phyloP scores from a whole-genome alignment of 331 rosid species.

The Pyracantha coccinea region DNA sequence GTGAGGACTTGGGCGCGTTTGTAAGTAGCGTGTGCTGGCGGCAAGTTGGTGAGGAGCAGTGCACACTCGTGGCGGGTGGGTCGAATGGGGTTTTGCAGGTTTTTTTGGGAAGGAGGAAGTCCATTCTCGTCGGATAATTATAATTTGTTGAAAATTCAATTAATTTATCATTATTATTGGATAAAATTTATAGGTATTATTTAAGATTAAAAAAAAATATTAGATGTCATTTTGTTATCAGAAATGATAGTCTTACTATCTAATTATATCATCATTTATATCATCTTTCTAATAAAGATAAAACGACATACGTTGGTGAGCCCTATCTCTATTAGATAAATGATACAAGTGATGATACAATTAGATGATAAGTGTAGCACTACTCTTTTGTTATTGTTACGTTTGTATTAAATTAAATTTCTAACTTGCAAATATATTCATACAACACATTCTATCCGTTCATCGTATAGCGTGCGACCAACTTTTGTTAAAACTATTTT shows the following conservation, averaged over 20 bases:
- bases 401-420: neutral
- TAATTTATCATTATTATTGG: too few relatives aligned
- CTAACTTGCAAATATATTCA: too few relatives aligned
- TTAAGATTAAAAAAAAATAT: too few relatives aligned
- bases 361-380: too few relatives aligned
- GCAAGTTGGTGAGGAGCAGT: slow-evolving; percentile 34
- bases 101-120: slow-evolving; percentile 37
- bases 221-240: too few relatives aligned
- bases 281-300: accelerated
- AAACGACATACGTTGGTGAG: accelerated
- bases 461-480: accelerated
- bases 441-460: too few relatives aligned
- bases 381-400: too few relatives aligned
- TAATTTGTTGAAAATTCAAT: neutral
- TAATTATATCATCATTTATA: too few relatives aligned
- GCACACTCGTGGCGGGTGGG: slow-evolving; percentile 46
- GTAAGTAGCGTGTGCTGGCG: slow-evolving; percentile 63
- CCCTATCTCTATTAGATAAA: too few relatives aligned
- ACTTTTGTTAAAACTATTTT: too few relatives aligned
- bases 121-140: neutral
- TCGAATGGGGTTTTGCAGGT: slow-evolving; percentile 50
- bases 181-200: neutral
- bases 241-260: too few relatives aligned
- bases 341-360: too few relatives aligned
- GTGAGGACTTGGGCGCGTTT: slow-evolving; percentile 12